Conservation (phyloP, 2,329 filamentous ascomycete genomes). For the Septoria petroselini region DNA sequence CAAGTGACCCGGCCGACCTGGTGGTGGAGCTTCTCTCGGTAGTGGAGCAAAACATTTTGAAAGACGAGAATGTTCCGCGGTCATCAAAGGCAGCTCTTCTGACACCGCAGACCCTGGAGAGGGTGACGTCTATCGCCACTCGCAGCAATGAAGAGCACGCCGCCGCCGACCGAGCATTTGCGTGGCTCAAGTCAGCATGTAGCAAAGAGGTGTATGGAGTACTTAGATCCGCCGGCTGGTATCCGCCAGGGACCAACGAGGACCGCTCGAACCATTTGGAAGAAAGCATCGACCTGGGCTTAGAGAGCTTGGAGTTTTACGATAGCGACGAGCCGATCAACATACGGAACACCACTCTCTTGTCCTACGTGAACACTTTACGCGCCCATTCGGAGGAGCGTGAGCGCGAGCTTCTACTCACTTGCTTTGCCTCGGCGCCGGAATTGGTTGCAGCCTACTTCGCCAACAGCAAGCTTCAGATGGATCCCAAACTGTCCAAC, state of each 20-base stretch:
- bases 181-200: constrained; percentile 72
- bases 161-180: constrained; percentile 68
- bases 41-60: constrained; percentile 67
- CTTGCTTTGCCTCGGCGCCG: constrained; percentile 76
- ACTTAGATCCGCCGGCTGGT: constrained; percentile 75
- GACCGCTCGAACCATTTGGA: constrained; percentile 38
- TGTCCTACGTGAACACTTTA: constrained; percentile 73
- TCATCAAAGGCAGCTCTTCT: constrained; percentile 58
- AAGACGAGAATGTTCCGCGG: constrained; percentile 69
- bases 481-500: constrained; percentile 86
- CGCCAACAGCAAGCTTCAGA: constrained; percentile 72
- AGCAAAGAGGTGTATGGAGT: constrained; percentile 71
- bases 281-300: constrained; percentile 56
- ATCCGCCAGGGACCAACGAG: constrained; percentile 59
- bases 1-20: constrained; percentile 71
- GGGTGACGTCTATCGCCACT: constrained; percentile 58
- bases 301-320: constrained; percentile 69
- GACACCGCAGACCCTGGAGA: constrained; percentile 42
- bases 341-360: constrained; percentile 74
- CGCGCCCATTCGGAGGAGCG: constrained; percentile 77
- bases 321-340: constrained; percentile 58
- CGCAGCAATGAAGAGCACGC: constrained; percentile 47
- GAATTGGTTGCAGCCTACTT: constrained; percentile 90
- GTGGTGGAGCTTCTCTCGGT: constrained; percentile 71
- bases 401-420: constrained; percentile 76